phyloP scores from a whole-genome alignment of 116 monocot genomes.

The Zostera marina region DNA sequence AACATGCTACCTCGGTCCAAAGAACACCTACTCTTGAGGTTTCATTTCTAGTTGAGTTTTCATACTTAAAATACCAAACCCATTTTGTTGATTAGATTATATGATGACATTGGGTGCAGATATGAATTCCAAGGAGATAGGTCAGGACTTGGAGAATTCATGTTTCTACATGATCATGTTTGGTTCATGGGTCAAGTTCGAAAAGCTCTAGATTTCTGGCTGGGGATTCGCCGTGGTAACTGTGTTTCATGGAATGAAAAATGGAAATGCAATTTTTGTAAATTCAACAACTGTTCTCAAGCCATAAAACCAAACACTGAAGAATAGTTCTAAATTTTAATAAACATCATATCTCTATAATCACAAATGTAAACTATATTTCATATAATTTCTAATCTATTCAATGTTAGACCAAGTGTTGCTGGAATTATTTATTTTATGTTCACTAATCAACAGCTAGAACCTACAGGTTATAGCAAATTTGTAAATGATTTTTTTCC shows the following conservation, averaged over 20 bases:
- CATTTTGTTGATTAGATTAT: conserved; percentile 2
- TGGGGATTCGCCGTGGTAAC: conserved; percentile 29
- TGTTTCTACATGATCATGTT: conserved; percentile 34
- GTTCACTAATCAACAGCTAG: no score
- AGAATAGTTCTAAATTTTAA: no score
- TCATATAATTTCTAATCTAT: no score
- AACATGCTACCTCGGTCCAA: conserved; percentile 28
- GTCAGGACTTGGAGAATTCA: conserved; percentile 39
- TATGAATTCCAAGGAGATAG: conserved; percentile 69
- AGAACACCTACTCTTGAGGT: conserved; percentile 57
- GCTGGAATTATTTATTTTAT: no score
- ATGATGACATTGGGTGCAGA: conserved; percentile 17
- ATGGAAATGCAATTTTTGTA: conserved; percentile 63
- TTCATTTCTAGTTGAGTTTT: not conserved
- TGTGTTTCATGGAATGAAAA: conserved; percentile 35
- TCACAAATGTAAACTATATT: no score
- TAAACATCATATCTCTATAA: no score
- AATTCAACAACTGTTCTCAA: conserved; percentile 29
- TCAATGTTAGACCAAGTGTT: no score
- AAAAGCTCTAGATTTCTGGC: conserved; percentile 39
- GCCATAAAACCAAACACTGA: not conserved
- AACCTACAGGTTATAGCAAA: no score
- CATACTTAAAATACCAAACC: not conserved
- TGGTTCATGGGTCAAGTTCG: conserved; percentile 44
- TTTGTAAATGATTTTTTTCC: no score